Conservation (phyloP, 1,284 basidiomycete genomes). For the Trametes sp. region DNA sequence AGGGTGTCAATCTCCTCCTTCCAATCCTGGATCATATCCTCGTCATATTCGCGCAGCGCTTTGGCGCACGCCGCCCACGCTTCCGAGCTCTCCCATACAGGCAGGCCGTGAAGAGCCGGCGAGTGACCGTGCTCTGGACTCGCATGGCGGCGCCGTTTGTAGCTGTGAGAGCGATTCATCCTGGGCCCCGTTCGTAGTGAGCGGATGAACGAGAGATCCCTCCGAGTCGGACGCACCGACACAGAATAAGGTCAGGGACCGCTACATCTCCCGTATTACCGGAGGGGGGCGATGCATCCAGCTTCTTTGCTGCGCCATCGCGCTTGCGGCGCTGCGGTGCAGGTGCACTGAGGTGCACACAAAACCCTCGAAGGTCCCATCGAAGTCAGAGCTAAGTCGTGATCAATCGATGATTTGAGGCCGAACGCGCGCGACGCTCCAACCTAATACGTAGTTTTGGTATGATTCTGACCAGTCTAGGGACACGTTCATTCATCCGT, state of each 20-base stretch:
- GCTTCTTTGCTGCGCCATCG: not conserved
- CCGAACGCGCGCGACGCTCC: no score
- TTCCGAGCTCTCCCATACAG: slow-evolving; percentile 28
- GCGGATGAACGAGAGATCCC: not conserved
- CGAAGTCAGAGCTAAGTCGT: no score
- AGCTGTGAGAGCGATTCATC: slow-evolving; percentile 25
- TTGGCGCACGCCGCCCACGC: slow-evolving; percentile 31
- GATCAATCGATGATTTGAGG: no score
- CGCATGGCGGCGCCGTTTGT: slow-evolving; percentile 8
- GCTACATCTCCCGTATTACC: no score
- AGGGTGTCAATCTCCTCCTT: slow-evolving; percentile 32
- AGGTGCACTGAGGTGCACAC: no score
- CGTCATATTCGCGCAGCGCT: slow-evolving; percentile 30
- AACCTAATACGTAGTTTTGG: no score
- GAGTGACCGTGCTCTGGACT: not conserved
- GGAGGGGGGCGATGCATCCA: no score
- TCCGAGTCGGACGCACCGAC: not conserved
- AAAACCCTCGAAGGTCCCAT: no score
- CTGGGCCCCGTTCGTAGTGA: not conserved
- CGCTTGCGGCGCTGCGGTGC: no score
- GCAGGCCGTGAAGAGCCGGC: not conserved
- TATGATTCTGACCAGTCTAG: no score
- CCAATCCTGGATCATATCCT: slow-evolving; percentile 29
- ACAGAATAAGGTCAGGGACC: no score
- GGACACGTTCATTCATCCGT: slow-evolving; percentile 17